These are phyloP conservation scores for Stachybotrys chartarum DNA, from an alignment of 2,329 filamentous ascomycete species.

Conservation along the genomic window DNA sequence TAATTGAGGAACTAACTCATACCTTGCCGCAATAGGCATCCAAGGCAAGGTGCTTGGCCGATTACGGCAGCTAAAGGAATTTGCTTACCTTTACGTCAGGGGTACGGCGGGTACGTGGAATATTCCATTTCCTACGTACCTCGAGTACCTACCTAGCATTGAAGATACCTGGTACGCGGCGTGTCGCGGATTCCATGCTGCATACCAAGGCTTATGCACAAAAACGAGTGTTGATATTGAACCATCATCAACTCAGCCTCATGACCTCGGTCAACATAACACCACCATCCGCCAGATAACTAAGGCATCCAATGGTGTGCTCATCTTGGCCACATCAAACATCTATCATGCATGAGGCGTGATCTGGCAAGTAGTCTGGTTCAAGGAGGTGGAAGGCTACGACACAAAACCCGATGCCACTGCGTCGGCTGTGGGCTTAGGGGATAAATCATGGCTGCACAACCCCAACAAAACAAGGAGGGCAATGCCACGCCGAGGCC, in stretches of 20 bases:
- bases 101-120: not conserved
- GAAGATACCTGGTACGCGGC: too few species aligned
- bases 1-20: not conserved
- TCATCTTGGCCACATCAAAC: not conserved
- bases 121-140: not conserved
- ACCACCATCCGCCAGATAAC: too few species aligned
- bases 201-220: too few species aligned
- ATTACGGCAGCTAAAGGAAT: not conserved
- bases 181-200: not conserved
- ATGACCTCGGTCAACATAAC: too few species aligned
- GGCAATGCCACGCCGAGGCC: not conserved
- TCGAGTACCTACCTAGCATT: too few species aligned
- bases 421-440: not conserved
- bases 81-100: not conserved
- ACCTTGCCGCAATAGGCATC: not conserved
- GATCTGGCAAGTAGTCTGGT: not conserved
- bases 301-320: too few species aligned
- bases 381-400: not conserved
- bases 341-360: not conserved
- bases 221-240: too few species aligned
- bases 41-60: not conserved
- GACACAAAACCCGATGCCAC: not conserved
- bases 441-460: not conserved
- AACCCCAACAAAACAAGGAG: constrained; percentile 8
- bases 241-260: too few species aligned